A percentile compares a stretch with the other conserved stretches of the same genome.
Conservation (phyloP, 2,329 filamentous ascomycete genomes). For the Orbilia blumenaviensis region DNA sequence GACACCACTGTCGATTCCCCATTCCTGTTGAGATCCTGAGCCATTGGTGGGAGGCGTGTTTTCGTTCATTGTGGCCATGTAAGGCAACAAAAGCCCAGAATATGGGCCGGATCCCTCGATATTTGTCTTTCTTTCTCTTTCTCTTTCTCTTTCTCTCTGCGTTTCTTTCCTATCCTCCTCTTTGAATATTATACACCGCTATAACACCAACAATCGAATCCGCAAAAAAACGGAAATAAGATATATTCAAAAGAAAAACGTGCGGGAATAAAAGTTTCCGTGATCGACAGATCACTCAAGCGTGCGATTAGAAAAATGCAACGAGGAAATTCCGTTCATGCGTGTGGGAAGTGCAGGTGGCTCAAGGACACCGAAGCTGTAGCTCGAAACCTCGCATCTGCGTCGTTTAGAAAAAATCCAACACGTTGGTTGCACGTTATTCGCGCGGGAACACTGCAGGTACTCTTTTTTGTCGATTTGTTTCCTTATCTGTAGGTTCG, state of each 20-base stretch:
- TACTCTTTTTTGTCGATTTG: background rate
- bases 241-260: background rate
- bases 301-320: conserved; percentile 19
- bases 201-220: background rate
- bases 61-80: conserved; percentile 39
- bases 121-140: background rate
- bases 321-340: conserved; percentile 29
- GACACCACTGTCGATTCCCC: conserved; percentile 4
- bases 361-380: conserved; percentile 46
- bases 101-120: conserved; percentile 7
- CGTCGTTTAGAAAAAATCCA: conserved; percentile 36
- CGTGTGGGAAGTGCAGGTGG: conserved; percentile 24
- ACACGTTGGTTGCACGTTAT: conserved; percentile 34
- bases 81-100: conserved; percentile 11
- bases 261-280: conserved; percentile 24
- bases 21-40: conserved; percentile 7
- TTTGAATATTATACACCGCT: background rate
- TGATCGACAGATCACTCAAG: conserved; percentile 25
- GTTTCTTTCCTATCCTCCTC: background rate
- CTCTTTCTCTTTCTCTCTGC: background rate
- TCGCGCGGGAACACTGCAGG: conserved; percentile 22
- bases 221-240: background rate
- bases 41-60: conserved; percentile 11
- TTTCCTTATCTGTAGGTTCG: conserved; percentile 17
- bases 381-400: conserved; percentile 51